phyloP scores from a whole-genome alignment of 108 stramenopile genomes.

The Cyclostephanos invisitatus region DNA sequence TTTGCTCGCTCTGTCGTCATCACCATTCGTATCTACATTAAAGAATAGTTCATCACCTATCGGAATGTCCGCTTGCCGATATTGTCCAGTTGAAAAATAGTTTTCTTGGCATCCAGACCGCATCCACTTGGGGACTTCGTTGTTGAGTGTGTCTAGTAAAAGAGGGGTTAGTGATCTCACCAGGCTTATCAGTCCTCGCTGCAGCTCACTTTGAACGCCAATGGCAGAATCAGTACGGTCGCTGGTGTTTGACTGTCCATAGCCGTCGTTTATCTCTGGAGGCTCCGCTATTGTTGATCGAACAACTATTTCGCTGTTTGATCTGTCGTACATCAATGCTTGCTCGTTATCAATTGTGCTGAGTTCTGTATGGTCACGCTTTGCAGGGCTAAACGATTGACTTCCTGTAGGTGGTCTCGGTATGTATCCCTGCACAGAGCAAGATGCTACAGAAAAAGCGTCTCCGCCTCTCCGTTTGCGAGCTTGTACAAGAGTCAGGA shows the following conservation, averaged over 20 bases:
- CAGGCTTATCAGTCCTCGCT: constrained; percentile 71
- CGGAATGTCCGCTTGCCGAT: constrained; percentile 70
- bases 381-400: constrained; percentile 11
- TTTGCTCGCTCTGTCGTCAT: constrained; percentile 27
- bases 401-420: constrained; percentile 13
- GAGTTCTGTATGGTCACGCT: constrained; percentile 3
- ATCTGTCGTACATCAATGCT: constrained; percentile 10
- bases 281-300: constrained; percentile 22
- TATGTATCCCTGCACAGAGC: constrained; percentile 33
- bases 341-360: constrained; percentile 14
- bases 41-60: constrained; percentile 52
- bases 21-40: constrained; percentile 16
- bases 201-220: constrained; percentile 85
- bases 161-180: constrained; percentile 68
- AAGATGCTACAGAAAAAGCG: constrained; percentile 23
- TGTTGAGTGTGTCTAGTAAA: constrained; percentile 59
- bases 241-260: constrained; percentile 24
- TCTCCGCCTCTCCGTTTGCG: constrained; percentile 56
- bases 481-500: constrained; percentile 70
- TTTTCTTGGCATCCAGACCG: constrained; percentile 70
- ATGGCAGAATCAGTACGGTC: constrained; percentile 82
- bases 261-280: constrained; percentile 9
- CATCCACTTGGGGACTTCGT: constrained; percentile 79
- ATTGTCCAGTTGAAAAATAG: constrained; percentile 74
- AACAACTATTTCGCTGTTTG: constrained; percentile 19